Base-by-base conservation (phyloP, 306 rosid genomes). In the Quillaja saponaria region DNA sequence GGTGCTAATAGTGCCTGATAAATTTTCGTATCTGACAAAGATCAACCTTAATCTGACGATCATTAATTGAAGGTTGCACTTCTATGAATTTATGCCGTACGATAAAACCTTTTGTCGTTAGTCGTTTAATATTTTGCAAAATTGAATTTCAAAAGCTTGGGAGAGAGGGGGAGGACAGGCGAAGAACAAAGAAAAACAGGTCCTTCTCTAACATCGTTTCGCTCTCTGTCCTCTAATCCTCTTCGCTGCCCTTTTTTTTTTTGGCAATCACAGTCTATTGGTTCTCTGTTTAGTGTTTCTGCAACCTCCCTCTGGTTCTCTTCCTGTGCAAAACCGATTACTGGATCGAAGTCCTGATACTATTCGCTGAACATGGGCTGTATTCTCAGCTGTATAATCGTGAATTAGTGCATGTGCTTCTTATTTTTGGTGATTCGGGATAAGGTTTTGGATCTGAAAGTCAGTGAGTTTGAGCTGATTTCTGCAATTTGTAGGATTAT, bases 111-210 rank as follows among this genome's bases (percentile, higher is more conserved):
- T 34, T n/a, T 12, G 7, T 13, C 5, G 5, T 0, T 0, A 6
- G 78, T 83, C 86, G 90, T 94, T 69, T 58, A 83, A 74, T 81
- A 76, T 57, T 78, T n/a, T 42, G 73, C 76, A 63, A 85, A 92
- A 85, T 94, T 87, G 90, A 94, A 94, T 81, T 94, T 94, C 95
- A 94, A 94, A 94, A 89, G 83, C 76, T 82, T 52, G 59, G 81
- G 54, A 82, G 89, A 81, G 91, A 88, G 98, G 78, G 98, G 95
- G 98, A 84, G 96, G 83, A 79, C 71, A 74, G 75, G 73, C 79
- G 73, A 83, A 73, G 76, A 71, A 68, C 57, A 71, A 76, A 55
- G 71, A 84, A 69, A 71, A 39, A 39, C 3, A 8, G 2, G 63
- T 74, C 75, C 79, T 80, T 78, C 71, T 52, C 58, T 54, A 61